phyloP scores from a whole-genome alignment of 140 eudicot species.

The Bidens hawaiensis region DNA sequence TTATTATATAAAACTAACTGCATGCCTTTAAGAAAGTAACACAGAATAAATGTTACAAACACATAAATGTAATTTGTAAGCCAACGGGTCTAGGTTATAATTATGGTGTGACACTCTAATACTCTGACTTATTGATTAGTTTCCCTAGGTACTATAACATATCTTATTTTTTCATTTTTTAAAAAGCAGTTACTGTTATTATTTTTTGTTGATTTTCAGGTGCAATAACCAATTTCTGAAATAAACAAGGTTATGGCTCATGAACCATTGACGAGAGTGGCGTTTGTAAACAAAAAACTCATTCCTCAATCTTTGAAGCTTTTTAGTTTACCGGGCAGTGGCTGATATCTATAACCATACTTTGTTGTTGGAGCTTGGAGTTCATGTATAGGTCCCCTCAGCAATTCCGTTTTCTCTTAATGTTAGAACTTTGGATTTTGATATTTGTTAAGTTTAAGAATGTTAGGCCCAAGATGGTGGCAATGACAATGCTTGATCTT shows the following conservation, averaged over 20 bases:
- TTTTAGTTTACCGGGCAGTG: slow-evolving; percentile 60
- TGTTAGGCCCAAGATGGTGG: no score
- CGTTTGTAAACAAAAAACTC: slow-evolving; percentile 65
- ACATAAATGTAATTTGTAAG: slow-evolving; percentile 17
- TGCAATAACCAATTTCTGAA: slow-evolving; percentile 84
- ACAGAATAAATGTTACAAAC: slow-evolving; percentile 16
- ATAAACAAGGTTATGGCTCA: slow-evolving; percentile 74
- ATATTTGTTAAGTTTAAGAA: no score
- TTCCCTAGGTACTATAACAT: slow-evolving; percentile 73
- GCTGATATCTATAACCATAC: slow-evolving; percentile 58
- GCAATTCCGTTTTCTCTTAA: no score
- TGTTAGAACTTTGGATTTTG: no score
- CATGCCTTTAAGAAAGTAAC: slow-evolving; percentile 26
- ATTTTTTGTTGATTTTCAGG: slow-evolving; percentile 42
- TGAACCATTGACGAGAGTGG: slow-evolving; percentile 76
- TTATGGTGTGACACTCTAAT: slow-evolving; percentile 83
- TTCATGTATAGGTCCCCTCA: slow-evolving; percentile 26
- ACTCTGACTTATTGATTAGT: slow-evolving; percentile 82
- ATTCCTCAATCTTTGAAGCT: slow-evolving; percentile 56
- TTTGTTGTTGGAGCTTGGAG: slow-evolving; percentile 74
- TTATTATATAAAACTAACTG: slow-evolving; percentile 2
- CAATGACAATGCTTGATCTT: no score
- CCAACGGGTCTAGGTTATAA: slow-evolving; percentile 33
- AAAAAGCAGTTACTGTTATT: neutral
- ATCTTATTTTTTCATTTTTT: no score